phyloP scores from a whole-genome alignment of 225 moss, liverwort and hornwort genomes.

The Thuidium tamariscinum region DNA sequence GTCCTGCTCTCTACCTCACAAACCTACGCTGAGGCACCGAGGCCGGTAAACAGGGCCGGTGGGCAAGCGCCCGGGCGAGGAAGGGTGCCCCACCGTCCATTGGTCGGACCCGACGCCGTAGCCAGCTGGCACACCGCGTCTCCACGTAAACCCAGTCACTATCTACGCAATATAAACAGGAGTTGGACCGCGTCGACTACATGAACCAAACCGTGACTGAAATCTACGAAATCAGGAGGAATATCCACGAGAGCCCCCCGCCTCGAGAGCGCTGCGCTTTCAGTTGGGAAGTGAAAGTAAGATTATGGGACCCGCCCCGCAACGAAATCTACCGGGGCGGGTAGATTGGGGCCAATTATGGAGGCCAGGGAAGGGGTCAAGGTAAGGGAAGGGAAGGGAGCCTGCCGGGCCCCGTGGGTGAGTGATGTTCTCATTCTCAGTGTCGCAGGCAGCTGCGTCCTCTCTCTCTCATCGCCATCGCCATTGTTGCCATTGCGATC shows the following conservation, averaged over 20 bases:
- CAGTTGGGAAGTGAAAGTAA: background rate
- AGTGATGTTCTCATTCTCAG: background rate
- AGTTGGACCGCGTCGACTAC: background rate
- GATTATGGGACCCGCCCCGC: background rate
- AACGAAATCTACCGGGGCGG: background rate
- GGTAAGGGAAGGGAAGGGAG: no score
- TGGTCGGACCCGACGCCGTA: background rate
- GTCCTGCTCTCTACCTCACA: background rate
- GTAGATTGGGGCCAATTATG: constrained; percentile 20
- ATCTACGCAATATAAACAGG: background rate
- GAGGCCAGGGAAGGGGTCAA: constrained; percentile 22
- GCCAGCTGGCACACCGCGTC: background rate
- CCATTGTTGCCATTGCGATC: background rate
- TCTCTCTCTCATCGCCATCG: background rate
- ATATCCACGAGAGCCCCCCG: background rate
- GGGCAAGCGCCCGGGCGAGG: fast-evolving
- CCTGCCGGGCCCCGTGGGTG: no score
- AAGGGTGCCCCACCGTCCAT: background rate
- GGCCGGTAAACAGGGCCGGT: background rate
- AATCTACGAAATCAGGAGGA: background rate
- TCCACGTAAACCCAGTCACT: background rate
- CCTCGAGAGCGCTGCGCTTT: background rate
- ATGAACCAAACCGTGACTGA: background rate
- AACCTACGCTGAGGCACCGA: background rate
- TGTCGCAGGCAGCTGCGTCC: background rate